Evolutionary conservation across 2,329 filamentous ascomycete species (phyloP).

Genomic region (Diaporthe caulivora): DNA sequence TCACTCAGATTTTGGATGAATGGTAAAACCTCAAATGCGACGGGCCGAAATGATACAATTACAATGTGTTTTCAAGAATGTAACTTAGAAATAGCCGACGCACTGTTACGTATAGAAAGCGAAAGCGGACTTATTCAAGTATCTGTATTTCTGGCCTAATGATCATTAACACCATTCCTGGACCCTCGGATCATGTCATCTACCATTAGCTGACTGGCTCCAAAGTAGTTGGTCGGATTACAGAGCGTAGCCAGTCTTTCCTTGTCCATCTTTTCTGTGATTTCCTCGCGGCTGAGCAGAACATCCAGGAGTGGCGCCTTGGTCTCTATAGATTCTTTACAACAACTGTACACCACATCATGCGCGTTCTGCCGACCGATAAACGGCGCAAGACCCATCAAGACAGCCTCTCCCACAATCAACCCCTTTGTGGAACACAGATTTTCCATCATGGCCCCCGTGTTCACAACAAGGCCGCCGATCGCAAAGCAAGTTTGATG

Average conservation of each 20-base stretch:
- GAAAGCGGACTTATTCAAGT: fast-evolving
- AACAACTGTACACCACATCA: conserved; percentile 68
- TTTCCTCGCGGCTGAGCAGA: conserved; percentile 53
- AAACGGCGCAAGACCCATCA: conserved; percentile 69
- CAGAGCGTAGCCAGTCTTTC: conserved; percentile 36
- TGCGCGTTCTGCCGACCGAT: conserved; percentile 66
- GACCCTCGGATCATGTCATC: conserved; percentile 42
- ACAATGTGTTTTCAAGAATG: neutral
- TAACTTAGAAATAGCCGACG: neutral
- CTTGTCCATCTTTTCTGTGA: conserved; percentile 54
- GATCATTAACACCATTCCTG: neutral
- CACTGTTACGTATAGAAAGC: neutral
- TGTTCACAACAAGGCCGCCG: conserved; percentile 63
- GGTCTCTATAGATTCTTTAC: conserved; percentile 54
- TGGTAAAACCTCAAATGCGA: too few species aligned
- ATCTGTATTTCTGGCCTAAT: neutral
- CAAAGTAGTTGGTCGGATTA: conserved; percentile 57
- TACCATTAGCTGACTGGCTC: conserved; percentile 47
- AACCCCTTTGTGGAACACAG: conserved; percentile 63
- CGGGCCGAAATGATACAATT: neutral
- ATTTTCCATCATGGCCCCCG: conserved; percentile 62
- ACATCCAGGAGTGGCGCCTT: conserved; percentile 56
- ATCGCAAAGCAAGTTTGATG: conserved; percentile 67
- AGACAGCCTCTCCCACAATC: conserved; percentile 70
- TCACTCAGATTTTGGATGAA: too few species aligned